Evolutionary conservation across 2,329 filamentous ascomycete species (phyloP), one percentile per base, ranked within the genome.

Genomic region (Aspergillus uvarum): DNA sequence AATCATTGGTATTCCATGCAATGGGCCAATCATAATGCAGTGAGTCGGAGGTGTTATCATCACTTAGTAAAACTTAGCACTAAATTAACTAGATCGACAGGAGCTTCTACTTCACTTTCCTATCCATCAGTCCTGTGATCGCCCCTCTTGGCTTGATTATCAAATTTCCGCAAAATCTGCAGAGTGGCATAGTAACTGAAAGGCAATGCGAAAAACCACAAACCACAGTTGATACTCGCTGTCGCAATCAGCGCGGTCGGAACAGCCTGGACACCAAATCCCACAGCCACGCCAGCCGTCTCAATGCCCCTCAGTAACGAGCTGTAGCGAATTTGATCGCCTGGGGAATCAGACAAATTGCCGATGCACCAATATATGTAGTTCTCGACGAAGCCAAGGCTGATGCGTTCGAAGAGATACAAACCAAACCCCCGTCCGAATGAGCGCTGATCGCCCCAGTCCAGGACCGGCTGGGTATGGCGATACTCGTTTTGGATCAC

Each of bases 311-410:
- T 67, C 35, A 80, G 68, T 44, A 81, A 64, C n/a, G 77, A 78
- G 56, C 76, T 79, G 61, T 80, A 81, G 50, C 79, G 68, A 58
- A 80, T 79, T 63, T 79, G 76, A 51, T 80, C 77, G 1, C 75
- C 77, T 0, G 76, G 77, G 1, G 76, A 79, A 57, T 80, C 77
- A 0, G 78, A 78, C 3, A 81, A 64, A 58, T 80, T 80, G 3
- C 77, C 70, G 58, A 81, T 81, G 54, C 76, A 80, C 79, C 78
- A 81, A 65, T 81, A 80, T 29, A 80, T 77, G 60, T 77, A 80
- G 59, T 80, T 80, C 53, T 80, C 75, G 2, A 79, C 74, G 68
- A 80, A 74, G 3, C 72, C 70, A 0, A 76, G 63, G 60, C 74
- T 76, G 56, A 78, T 68, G 2, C 74, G 71, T 60, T 79, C 75